A percentile compares a stretch with the other conserved stretches of the same genome.
Conservation (phyloP, 2,329 filamentous ascomycete genomes). For the Talaromyces sp. region DNA sequence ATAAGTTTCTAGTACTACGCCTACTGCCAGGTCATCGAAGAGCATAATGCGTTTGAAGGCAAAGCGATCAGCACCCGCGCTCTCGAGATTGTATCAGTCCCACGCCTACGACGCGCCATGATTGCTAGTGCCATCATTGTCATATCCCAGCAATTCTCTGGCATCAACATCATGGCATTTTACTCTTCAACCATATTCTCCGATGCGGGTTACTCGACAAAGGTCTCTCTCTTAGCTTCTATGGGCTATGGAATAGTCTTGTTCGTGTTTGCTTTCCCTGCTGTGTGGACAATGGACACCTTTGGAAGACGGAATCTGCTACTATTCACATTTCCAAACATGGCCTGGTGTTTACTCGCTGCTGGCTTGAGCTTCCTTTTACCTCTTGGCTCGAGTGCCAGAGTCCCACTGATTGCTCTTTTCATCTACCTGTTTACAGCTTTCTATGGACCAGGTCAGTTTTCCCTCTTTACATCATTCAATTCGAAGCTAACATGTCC, state of each 20-base stretch:
- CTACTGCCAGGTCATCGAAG: slow-evolving; percentile 46
- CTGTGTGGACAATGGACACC: slow-evolving; percentile 63
- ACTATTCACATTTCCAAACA: slow-evolving; percentile 62
- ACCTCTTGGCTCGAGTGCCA: slow-evolving; percentile 35
- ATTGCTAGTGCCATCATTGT: slow-evolving; percentile 74
- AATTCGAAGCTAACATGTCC: not conserved
- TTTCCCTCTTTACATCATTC: not conserved
- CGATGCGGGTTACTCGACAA: slow-evolving; percentile 52
- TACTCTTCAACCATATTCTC: slow-evolving; percentile 59
- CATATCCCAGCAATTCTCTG: slow-evolving; percentile 70
- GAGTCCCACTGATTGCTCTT: slow-evolving; percentile 52
- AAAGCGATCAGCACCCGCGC: slow-evolving; percentile 56
- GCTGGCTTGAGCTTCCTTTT: slow-evolving; percentile 56
- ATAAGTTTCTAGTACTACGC: slow-evolving; percentile 49
- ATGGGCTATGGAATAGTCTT: slow-evolving; percentile 63
- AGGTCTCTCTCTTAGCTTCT: slow-evolving; percentile 57
- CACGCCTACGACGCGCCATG: slow-evolving; percentile 55
- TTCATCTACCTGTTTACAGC: slow-evolving; percentile 63
- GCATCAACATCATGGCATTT: slow-evolving; percentile 71
- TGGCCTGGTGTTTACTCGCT: slow-evolving; percentile 61
- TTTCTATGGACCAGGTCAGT: slow-evolving; percentile 60
- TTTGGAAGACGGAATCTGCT: slow-evolving; percentile 58
- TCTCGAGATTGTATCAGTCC: slow-evolving; percentile 45
- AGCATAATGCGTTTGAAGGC: slow-evolving; percentile 23
- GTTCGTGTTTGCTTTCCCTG: slow-evolving; percentile 60